phyloP scores from a whole-genome alignment of 2,329 filamentous ascomycete genomes.

The Hypoxylon sp. region DNA sequence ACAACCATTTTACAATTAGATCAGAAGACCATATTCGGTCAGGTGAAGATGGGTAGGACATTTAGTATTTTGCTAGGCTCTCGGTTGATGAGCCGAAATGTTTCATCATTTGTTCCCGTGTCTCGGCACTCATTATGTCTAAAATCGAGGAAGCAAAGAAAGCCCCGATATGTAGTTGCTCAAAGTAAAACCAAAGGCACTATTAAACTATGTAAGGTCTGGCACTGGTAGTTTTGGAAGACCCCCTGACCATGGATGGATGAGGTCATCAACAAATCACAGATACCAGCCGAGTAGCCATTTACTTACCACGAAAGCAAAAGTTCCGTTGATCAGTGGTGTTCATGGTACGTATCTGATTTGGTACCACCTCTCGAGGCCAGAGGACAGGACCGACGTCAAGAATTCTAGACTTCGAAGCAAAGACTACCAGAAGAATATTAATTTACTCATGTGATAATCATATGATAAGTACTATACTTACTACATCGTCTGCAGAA shows the following conservation, averaged over 20 bases:
- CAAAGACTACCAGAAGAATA: neutral
- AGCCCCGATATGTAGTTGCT: slow-evolving; percentile 11
- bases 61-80: neutral
- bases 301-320: neutral
- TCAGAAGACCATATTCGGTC: neutral
- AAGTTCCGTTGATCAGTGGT: neutral
- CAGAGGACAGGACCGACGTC: neutral
- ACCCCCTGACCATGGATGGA: neutral
- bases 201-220: slow-evolving; percentile 5
- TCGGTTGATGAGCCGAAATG: slow-evolving; percentile 34
- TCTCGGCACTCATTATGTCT: slow-evolving; percentile 20
- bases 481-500: neutral
- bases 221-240: neutral
- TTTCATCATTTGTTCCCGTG: slow-evolving; percentile 21
- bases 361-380: neutral
- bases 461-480: slow-evolving; percentile 20
- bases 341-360: neutral
- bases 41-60: neutral
- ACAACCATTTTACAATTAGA: neutral
- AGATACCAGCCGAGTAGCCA: slow-evolving; percentile 3
- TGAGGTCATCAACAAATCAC: slow-evolving; percentile 4
- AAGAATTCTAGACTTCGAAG: slow-evolving; percentile 6
- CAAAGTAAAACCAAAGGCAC: slow-evolving; percentile 6
- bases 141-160: slow-evolving; percentile 14
- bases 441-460: slow-evolving; percentile 15